Evolutionary conservation across 2,329 filamentous ascomycete genomes (phyloP), one percentile per base, ranked within the genome.

Genomic region (Thyridium curvatum): DNA sequence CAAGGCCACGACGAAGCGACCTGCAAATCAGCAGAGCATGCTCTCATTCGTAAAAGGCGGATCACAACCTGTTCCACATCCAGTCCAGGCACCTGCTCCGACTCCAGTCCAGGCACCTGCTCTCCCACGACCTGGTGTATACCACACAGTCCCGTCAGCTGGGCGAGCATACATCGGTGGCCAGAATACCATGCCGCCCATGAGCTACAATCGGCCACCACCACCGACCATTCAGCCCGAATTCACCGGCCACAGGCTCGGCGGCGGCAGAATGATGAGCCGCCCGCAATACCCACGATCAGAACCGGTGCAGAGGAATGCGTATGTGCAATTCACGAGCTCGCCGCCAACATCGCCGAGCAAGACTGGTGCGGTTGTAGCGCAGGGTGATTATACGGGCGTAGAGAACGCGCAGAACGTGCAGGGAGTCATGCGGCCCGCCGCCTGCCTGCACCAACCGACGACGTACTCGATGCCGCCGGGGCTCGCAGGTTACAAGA

Each of bases 301-400:
- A 3, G 47, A 46, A 4, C 37, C 48, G 30, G 52, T 45, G 8
- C 55, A 58, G 3, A 59, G 55, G 39, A 71, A 69, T 37, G 59
- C 60, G 8, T 84, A 86, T 47, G 54, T 66, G 1, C 72, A 68
- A 44, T 78, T 80, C 50, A 79, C 75, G 0, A 80, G 76, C 56
- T 77, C 76, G 14, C 74, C 77, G 4, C 48, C 43, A 38, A 50
- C 41, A 10, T 26, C 21, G 21, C 21, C 21, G 10, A 26, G 6
- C 6, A 26, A 26, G 21, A 26, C 10, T 10, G 21, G 6, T 26
- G 21, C 21, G 10, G 10, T 10, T 26, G 21, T 6, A 6, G 21
- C 21, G 6, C 21, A 6, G 10, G 10, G 6, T 10, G 6, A 26
- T 10, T 26, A n/a, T n/a, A n/a, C 21, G 10, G 21, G 21, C 21